Percentiles rank a stretch among this genome's conserved stretches.
These are phyloP conservation scores for Glutinoglossum americanum DNA, from an alignment of 495 filamentous ascomycete genomes.

Conservation along the genomic window DNA sequence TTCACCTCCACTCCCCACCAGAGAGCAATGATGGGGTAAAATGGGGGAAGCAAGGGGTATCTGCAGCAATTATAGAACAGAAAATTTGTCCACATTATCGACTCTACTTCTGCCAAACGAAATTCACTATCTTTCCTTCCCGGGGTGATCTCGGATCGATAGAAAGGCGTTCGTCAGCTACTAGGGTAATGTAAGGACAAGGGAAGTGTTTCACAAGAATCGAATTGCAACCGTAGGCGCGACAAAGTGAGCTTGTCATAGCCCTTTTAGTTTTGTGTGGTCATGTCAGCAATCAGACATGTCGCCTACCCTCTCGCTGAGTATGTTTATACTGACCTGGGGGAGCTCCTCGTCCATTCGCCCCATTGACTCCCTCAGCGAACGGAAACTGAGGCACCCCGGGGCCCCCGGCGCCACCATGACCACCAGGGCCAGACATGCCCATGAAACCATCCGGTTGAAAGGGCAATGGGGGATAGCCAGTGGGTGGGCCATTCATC, in stretches of 20 bases:
- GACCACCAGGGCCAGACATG: not conserved
- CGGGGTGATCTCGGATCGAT: no score
- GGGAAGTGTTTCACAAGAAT: not conserved
- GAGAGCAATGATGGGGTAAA: no score
- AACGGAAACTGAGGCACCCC: not conserved
- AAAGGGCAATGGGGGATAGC: not conserved
- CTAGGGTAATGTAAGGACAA: no score
- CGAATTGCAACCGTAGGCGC: not conserved
- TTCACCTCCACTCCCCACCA: no score
- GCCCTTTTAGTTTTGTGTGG: not conserved
- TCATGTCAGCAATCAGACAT: not conserved
- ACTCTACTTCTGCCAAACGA: no score
- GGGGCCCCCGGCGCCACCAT: not conserved
- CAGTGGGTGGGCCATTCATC: conserved; percentile 7
- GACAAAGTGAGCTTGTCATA: not conserved
- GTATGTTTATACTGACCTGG: conserved; percentile 1
- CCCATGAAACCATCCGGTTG: conserved; percentile 1
- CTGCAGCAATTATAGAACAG: no score
- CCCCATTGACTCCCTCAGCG: not conserved
- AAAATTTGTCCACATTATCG: no score
- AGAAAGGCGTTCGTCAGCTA: no score
- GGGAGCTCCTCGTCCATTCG: not conserved
- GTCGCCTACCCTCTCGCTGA: not conserved
- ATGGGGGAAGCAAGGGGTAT: no score
- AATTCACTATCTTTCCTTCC: no score